Evolutionary conservation across 495 filamentous ascomycete species (phyloP).

Genomic region (Pyrenula aspistea): DNA sequence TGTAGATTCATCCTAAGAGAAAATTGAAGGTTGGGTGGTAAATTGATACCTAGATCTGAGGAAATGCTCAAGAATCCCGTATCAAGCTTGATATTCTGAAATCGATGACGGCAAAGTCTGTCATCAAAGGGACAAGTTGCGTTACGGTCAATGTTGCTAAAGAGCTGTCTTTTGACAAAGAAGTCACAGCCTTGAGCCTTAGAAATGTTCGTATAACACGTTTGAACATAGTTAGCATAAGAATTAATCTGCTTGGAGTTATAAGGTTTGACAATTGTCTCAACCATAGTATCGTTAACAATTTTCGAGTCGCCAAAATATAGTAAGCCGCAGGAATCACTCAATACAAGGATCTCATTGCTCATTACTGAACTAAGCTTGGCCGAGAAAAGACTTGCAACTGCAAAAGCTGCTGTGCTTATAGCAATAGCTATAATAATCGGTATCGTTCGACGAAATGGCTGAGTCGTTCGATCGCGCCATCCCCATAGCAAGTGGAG

Average conservation of each 20-base stretch:
- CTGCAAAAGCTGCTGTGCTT: background rate
- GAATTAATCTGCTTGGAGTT: background rate
- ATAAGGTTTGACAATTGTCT: background rate
- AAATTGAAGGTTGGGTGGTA: background rate
- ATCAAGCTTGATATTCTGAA: background rate
- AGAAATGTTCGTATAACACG: background rate
- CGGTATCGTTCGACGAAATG: background rate
- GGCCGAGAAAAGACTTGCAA: background rate
- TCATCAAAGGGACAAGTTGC: background rate
- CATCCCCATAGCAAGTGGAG: background rate
- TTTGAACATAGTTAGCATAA: background rate
- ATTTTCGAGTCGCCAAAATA: background rate
- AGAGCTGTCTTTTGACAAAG: background rate
- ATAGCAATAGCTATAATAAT: background rate
- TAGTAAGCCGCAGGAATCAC: background rate
- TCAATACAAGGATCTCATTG: background rate
- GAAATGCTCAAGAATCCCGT: background rate
- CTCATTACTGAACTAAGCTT: background rate
- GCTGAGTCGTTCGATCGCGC: background rate
- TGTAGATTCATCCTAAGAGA: background rate
- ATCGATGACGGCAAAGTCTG: background rate
- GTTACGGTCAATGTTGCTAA: background rate
- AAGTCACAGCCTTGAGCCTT: background rate
- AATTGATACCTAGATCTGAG: background rate
- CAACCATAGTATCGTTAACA: background rate